phyloP scores from a whole-genome alignment of 352 stramenopile genomes.

The Peronospora farinosa region DNA sequence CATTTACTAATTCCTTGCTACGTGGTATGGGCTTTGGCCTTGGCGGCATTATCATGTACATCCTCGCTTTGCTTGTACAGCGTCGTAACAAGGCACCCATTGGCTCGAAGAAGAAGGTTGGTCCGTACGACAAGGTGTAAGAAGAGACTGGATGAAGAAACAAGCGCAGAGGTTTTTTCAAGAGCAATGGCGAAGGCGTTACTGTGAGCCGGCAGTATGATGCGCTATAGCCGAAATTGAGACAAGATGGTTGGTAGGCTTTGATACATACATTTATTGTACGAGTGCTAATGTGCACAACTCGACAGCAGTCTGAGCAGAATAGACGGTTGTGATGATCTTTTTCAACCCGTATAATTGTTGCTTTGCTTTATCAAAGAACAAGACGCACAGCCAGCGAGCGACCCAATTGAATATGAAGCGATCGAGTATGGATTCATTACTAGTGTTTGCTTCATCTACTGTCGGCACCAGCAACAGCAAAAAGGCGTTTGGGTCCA shows the following conservation, averaged over 20 bases:
- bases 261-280: neutral
- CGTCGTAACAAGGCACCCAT: slow-evolving; percentile 37
- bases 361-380: too few species aligned
- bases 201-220: slow-evolving; percentile 4
- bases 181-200: slow-evolving; percentile 15
- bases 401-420: neutral
- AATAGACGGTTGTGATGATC: slow-evolving; percentile 21
- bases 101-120: slow-evolving; percentile 21
- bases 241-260: neutral
- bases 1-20: slow-evolving; percentile 74
- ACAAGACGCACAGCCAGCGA: too few species aligned
- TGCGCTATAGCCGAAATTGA: slow-evolving; percentile 5
- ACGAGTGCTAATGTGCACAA: neutral
- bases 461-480: neutral
- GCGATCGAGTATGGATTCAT: slow-evolving; percentile 11
- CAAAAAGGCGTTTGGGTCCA: slow-evolving; percentile 5
- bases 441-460: slow-evolving; percentile 6
- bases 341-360: too few species aligned
- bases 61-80: slow-evolving; percentile 72
- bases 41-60: slow-evolving; percentile 76
- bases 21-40: slow-evolving; percentile 66
- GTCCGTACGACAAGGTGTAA: slow-evolving; percentile 78
- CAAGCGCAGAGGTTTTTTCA: slow-evolving; percentile 18
- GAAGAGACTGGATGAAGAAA: slow-evolving; percentile 18
- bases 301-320: slow-evolving; percentile 24